Conservation (phyloP, 495 filamentous ascomycete genomes). For the Clohesyomyces aquaticus region DNA sequence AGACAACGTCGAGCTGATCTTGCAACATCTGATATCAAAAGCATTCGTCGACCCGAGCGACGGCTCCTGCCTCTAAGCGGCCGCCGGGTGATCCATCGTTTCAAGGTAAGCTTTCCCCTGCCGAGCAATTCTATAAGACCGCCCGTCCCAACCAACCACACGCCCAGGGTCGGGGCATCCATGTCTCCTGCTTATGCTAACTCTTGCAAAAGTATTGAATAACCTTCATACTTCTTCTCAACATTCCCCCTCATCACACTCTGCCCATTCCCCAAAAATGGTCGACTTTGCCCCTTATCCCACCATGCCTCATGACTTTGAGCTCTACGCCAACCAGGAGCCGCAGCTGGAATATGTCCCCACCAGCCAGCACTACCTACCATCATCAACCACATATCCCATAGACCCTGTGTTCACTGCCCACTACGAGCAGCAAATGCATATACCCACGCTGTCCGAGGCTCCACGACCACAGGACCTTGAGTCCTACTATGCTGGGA, state of each 20-base stretch:
- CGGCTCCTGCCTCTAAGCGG: constrained; percentile 15
- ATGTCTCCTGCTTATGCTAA: constrained; percentile 31
- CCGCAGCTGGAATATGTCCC: constrained; percentile 32
- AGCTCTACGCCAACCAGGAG: constrained; percentile 40
- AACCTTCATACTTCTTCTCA: constrained; percentile 17
- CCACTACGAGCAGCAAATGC: constrained; percentile 19
- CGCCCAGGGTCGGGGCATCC: constrained; percentile 11
- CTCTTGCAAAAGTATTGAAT: constrained; percentile 19
- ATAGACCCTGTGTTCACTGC: constrained; percentile 34
- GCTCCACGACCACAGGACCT: constrained; percentile 37
- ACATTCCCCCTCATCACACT: too few relatives aligned
- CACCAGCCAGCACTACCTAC: constrained; percentile 33
- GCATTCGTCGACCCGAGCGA: constrained; percentile 28
- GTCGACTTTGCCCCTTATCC: constrained; percentile 36
- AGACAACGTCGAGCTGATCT: constrained; percentile 10
- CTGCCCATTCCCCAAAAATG: constrained; percentile 23
- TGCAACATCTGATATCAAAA: background rate
- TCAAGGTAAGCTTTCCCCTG: constrained; percentile 37
- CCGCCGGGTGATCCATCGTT: constrained; percentile 24
- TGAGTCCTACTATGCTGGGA: constrained; percentile 37
- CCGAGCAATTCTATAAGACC: constrained; percentile 27
- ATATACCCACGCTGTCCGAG: constrained; percentile 32
- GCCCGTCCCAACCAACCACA: constrained; percentile 20
- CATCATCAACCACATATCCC: constrained; percentile 27
- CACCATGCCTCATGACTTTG: constrained; percentile 41